A percentile compares a stretch with the other conserved stretches of the same genome.
These are phyloP conservation scores for Solanum tarijense DNA, from an alignment of 257 asterid genomes.

Conservation along the genomic window DNA sequence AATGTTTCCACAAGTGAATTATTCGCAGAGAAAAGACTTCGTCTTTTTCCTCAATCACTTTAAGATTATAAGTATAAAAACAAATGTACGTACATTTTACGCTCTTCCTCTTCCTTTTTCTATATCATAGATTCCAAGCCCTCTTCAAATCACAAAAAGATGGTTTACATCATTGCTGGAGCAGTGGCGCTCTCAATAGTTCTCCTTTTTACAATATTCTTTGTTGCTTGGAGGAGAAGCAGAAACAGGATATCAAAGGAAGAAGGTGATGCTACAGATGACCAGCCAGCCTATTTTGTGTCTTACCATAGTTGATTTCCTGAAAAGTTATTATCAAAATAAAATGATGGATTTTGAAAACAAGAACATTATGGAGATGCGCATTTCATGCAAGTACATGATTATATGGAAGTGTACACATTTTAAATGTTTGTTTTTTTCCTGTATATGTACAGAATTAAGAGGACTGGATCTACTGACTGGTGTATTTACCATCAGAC, in stretches of 20 bases:
- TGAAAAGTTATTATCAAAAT: background rate
- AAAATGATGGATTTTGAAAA: background rate
- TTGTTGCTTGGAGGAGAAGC: conserved; percentile 1
- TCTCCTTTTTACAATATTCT: background rate
- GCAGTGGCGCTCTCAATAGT: background rate
- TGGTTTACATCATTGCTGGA: background rate
- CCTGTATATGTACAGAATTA: background rate
- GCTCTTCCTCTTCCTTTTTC: background rate
- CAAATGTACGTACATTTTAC: background rate
- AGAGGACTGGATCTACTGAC: conserved; percentile 7
- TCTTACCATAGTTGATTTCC: too few relatives aligned
- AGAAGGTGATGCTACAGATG: background rate
- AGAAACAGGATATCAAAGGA: background rate
- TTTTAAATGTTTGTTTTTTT: background rate
- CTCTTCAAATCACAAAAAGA: background rate
- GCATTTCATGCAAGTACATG: background rate
- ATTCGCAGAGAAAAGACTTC: background rate
- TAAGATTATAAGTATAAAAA: background rate
- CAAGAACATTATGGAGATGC: background rate
- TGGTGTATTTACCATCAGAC: conserved; percentile 1
- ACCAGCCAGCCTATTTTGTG: background rate
- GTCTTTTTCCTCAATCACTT: background rate
- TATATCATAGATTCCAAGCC: background rate
- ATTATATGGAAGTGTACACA: background rate
- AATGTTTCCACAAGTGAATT: background rate